Base-by-base conservation (phyloP, 441 rosid genomes). In the Brassica balearica region DNA sequence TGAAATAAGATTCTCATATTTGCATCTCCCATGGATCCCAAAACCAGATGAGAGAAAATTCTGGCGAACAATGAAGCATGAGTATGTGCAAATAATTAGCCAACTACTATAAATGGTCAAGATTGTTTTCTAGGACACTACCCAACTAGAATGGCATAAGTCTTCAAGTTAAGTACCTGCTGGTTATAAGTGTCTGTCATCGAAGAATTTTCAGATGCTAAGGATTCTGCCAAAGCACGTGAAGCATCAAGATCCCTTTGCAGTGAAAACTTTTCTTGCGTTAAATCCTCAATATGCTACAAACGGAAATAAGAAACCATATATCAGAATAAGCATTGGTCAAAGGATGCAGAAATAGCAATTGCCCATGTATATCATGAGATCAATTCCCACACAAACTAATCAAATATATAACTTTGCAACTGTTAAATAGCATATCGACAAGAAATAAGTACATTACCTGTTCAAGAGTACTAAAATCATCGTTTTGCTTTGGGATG, bases 191-290 rank as follows among this genome's bases (percentile, higher is more conserved):
- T 92, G 78, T 94, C 94, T 19, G 98, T 89, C 84, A 94, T 71
- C 3, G 96, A 92, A 60, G 97, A 89, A 85, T 94, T 94, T 83
- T 94, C 98, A 69, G 94, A 72, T 74, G 98, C 97, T 83, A 94
- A 82, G 27, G 98, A 92, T 83, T 92, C 96, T 17, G 98, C 88
- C 77, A 94, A 85, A 68, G 89, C 80, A 71, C 88, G 91, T 58
- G 98, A 92, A 82, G 95, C 92, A 83, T 94, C 98, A 69, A 94
- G 96, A 76, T 95, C 94, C 86, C 95, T 87, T 88, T 91, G 95
- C 87, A 94, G 81, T 63, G 95, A 85, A 85, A 89, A 94, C 71
- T 94, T 94, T 85, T 94, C 98, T 81, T 85, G 94, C 6, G 98
- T 94, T 86, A 94, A 84, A 77, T 94, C 98, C 84, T 94, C 98